Evolutionary conservation across 2,329 filamentous ascomycete species (phyloP).

Genomic region (Raffaelea albimanens): DNA sequence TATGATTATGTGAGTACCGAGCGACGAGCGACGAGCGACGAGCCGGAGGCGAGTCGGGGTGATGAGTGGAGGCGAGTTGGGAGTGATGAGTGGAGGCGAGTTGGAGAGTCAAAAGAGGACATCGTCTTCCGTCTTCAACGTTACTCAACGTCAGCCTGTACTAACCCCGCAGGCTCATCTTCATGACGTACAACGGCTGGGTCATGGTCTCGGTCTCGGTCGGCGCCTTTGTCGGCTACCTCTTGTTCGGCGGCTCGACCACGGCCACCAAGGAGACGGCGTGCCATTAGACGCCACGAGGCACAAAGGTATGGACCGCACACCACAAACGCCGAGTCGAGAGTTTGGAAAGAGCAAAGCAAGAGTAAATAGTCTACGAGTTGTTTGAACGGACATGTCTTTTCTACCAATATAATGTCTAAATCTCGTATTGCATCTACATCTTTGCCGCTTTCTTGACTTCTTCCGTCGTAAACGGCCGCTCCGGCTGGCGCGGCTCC

Average conservation of each 20-base stretch:
- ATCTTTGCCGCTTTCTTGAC: conserved; percentile 28
- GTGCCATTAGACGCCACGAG: conserved; percentile 57
- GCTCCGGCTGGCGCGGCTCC: conserved; percentile 24
- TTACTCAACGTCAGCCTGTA: not conserved
- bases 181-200: conserved; percentile 99
- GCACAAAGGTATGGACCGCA: too few species aligned
- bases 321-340: not conserved
- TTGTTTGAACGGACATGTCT: too few species aligned
- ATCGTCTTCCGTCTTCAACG: not conserved
- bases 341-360: too few species aligned
- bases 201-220: conserved; percentile 88
- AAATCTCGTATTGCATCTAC: conserved; percentile 16
- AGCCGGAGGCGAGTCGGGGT: not conserved
- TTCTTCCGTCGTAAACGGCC: conserved; percentile 20
- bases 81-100: too few species aligned
- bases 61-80: too few species aligned
- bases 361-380: too few species aligned
- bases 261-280: conserved; percentile 76
- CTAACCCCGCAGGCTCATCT: conserved; percentile 61
- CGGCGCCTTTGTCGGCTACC: conserved; percentile 81
- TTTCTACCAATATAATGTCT: conserved; percentile 8
- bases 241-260: conserved; percentile 65
- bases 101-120: too few species aligned
- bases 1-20: conserved; percentile 91
- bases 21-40: too few species aligned